A percentile compares a stretch with the other conserved stretches of the same genome.
Evolutionary conservation across 1,139 yeast genomes (phyloP).

Genomic region (Pichia sp.): DNA sequence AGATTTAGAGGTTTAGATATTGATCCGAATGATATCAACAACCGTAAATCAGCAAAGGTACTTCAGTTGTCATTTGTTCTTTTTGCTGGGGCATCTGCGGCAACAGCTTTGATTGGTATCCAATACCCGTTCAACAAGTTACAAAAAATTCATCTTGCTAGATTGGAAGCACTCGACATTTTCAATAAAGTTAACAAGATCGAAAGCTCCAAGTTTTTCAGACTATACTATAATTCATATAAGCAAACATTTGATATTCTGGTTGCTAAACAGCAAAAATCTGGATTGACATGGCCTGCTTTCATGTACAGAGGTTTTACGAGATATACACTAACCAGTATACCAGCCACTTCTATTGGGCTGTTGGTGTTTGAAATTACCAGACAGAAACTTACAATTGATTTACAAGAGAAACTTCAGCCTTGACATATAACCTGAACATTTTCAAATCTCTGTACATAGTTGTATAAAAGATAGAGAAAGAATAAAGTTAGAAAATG

Average conservation of each 20-base stretch:
- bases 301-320: conserved; percentile 76
- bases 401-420: conserved; percentile 16
- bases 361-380: conserved; percentile 77
- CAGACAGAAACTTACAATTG: conserved; percentile 37
- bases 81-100: conserved; percentile 87
- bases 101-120: conserved; percentile 63
- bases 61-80: conserved; percentile 66
- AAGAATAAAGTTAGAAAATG: no score
- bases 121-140: conserved; percentile 79
- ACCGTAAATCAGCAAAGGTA: conserved; percentile 35
- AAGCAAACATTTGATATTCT: conserved; percentile 63
- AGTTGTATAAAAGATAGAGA: no score
- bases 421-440: neutral
- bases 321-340: conserved; percentile 62
- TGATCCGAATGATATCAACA: conserved; percentile 33
- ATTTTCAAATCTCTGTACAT: neutral
- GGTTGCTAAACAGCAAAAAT: conserved; percentile 43
- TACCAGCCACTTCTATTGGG: conserved; percentile 86
- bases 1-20: conserved; percentile 11
- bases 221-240: conserved; percentile 60
- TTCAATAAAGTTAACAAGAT: conserved; percentile 39
- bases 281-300: conserved; percentile 50
- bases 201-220: conserved; percentile 33
- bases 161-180: conserved; percentile 75
- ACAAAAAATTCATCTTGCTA: conserved; percentile 70